Conservation (phyloP, 2,329 filamentous ascomycete genomes). For the Epichloe gansuensis region DNA sequence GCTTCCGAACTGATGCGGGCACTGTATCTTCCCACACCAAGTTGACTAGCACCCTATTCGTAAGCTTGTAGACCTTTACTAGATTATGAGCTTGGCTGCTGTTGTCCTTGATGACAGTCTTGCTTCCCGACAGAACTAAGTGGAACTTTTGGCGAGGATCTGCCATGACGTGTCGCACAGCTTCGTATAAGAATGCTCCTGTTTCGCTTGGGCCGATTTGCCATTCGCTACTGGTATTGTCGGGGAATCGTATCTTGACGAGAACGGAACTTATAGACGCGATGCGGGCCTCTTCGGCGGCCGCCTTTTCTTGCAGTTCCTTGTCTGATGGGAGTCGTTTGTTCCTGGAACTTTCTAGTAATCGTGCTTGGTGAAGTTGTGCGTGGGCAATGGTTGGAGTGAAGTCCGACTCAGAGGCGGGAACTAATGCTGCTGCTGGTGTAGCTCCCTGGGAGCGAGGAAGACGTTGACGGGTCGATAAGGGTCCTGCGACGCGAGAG, state of each 20-base stretch:
- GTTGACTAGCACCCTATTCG: slow-evolving; percentile 60
- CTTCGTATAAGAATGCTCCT: slow-evolving; percentile 58
- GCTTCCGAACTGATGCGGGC: slow-evolving; percentile 39
- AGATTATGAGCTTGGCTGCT: slow-evolving; percentile 39
- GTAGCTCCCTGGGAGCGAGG: slow-evolving; percentile 63
- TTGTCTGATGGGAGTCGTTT: slow-evolving; percentile 70
- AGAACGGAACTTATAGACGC: slow-evolving; percentile 55
- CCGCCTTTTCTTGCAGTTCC: slow-evolving; percentile 61
- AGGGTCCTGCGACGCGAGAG: slow-evolving; percentile 16
- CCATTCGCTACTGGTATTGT: slow-evolving; percentile 67
- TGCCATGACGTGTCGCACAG: slow-evolving; percentile 61
- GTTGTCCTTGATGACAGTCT: slow-evolving; percentile 35
- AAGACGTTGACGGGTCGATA: slow-evolving; percentile 57
- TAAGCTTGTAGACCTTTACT: slow-evolving; percentile 62
- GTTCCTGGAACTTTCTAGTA: slow-evolving; percentile 54
- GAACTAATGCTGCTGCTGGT: slow-evolving; percentile 59
- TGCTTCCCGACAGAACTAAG: slow-evolving; percentile 51
- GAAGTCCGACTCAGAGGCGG: slow-evolving; percentile 63
- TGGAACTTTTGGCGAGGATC: slow-evolving; percentile 54
- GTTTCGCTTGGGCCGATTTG: slow-evolving; percentile 58
- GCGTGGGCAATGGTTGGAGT: slow-evolving; percentile 64
- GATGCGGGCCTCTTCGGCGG: slow-evolving; percentile 52
- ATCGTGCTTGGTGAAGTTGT: slow-evolving; percentile 58
- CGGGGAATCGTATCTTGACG: slow-evolving; percentile 77
- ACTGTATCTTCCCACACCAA: slow-evolving; percentile 61